These are phyloP conservation scores for Pinus albicaulis DNA, from an alignment of 75 land plant genomes.

Conservation along the genomic window DNA sequence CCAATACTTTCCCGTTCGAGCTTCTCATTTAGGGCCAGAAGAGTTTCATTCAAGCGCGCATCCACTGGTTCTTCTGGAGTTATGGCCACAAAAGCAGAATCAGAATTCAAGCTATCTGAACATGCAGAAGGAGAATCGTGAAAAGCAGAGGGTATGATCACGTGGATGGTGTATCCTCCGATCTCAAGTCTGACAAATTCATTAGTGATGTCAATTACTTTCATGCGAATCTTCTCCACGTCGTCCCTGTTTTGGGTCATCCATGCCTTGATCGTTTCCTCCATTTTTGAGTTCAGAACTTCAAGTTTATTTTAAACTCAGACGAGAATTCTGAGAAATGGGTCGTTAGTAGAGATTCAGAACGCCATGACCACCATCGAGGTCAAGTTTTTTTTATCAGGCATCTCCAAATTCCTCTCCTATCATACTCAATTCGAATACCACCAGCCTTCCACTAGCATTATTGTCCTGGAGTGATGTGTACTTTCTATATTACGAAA, in stretches of 20 bases:
- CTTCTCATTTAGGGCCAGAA: conserved; percentile 19
- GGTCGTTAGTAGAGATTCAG: no score
- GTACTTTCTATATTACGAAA: no score
- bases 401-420: no score
- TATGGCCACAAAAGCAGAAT: background rate
- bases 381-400: no score
- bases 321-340: no score
- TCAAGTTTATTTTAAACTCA: no score
- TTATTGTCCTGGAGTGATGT: no score
- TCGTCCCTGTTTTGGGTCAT: background rate
- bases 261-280: conserved; percentile 5
- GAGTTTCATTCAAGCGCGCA: conserved; percentile 10
- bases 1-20: conserved; percentile 17
- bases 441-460: no score
- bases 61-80: background rate
- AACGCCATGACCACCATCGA: no score
- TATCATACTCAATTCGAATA: no score
- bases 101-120: background rate
- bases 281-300: no score
- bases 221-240: background rate
- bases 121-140: background rate
- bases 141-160: background rate
- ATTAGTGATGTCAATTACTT: background rate
- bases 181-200: conserved; percentile 1
- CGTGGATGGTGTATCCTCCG: background rate